Base-by-base conservation (phyloP, 495 filamentous ascomycete species). In the Trichoderma parareesei region DNA sequence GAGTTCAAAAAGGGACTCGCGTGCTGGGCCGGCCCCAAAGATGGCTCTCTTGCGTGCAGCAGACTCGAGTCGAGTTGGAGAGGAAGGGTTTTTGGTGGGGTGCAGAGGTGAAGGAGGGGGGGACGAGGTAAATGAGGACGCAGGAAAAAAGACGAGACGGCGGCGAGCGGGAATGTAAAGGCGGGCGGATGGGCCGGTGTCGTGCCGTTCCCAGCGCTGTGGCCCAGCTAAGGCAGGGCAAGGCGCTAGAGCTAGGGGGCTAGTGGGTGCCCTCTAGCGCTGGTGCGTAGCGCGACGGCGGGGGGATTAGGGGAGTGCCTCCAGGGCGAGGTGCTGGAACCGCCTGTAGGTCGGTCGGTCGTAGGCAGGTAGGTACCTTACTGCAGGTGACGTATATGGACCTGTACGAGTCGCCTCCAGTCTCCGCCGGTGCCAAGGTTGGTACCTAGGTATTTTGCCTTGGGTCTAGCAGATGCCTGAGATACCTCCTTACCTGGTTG, bases 151-250 rank as follows among this genome's bases (percentile, higher is more conserved):
- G 40, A 41, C 6, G 40, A 41, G 40, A 41, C 40, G 53, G 18
- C 53, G 53, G 53, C 53, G 48, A 55, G 53, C 53, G 53, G 53
- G 53, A 57, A 57, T 57, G 53, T 57, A 57, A 57, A 57, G 53
- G 53, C 53, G 53, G 53, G 53, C 53, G 53, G 53, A 57, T 57
- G 53, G 53, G 27, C 53, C 53, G 53, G 53, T 57, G 53, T 57
- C 53, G 53, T 57, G 53, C 53, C 53, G 53, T 57, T 57, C 53
- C 53, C 53, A 57, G 53, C 53, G 53, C 53, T 57, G 53, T 57
- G 53, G 53, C 53, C 53, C 53, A 57, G 53, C 53, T 57, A 57
- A 57, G 53, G 53, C 53, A 57, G 53, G 53, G 53, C 53, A 57
- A 57, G 53, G 37, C 53, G 53, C 53, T 57, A 57, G 37, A 14